Conservation (phyloP, 2,329 filamentous ascomycete genomes). For the Fusarium verticillioides region DNA sequence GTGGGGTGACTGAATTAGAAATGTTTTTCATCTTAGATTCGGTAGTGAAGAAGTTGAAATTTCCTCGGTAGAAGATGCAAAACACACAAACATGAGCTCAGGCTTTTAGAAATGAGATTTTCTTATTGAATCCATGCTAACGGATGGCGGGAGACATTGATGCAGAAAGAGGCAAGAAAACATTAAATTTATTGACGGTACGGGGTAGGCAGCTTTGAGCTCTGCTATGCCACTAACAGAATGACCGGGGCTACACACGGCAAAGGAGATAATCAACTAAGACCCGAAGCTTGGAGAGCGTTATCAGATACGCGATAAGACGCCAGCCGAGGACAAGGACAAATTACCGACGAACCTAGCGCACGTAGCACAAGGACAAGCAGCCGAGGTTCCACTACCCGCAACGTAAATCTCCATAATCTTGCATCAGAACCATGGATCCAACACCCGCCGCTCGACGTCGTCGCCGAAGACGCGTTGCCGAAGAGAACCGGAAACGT, state of each 20-base stretch:
- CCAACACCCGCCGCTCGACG: background rate
- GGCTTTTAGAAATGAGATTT: background rate
- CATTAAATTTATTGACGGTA: background rate
- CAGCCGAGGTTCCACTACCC: background rate
- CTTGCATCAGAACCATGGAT: background rate
- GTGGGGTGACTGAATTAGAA: accelerated
- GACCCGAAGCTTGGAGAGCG: accelerated
- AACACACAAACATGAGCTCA: accelerated
- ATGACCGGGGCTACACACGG: accelerated
- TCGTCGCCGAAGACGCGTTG: conserved; percentile 5
- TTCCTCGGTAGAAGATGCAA: background rate
- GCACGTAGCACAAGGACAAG: background rate
- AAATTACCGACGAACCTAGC: background rate
- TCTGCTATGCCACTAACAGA: background rate
- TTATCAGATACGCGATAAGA: background rate
- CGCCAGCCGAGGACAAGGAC: background rate
- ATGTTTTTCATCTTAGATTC: accelerated
- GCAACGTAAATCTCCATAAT: background rate
- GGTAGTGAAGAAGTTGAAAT: accelerated
- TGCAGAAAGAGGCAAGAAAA: background rate
- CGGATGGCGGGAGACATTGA: accelerated
- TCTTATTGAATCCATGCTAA: accelerated
- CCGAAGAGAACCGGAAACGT: background rate
- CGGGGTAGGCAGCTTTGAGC: background rate
- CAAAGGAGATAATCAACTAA: background rate